Base-by-base conservation (phyloP, 1,139 yeast species). In the Tardiomyces blankii region DNA sequence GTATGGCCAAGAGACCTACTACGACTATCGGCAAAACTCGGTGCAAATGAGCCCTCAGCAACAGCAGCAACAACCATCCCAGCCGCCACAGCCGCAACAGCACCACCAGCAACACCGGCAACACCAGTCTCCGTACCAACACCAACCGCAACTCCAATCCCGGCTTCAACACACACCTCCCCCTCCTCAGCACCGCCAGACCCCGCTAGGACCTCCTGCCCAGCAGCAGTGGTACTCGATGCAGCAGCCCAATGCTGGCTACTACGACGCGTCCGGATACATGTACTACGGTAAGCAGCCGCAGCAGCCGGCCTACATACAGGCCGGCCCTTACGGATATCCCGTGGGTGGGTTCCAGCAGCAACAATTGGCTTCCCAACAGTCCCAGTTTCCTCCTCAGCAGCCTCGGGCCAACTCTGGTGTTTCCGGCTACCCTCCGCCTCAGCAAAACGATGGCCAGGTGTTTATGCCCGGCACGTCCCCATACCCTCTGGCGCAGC, bases 91-190 rank as follows among this genome's bases (percentile, higher is more conserved):
- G 14, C 44, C 28, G 27, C 44, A 38, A 25, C 43, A 35, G 18
- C 46, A 41, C 21, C 32, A 16, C 32, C 25, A 23, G 25, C 44
- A 41, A 18, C 39, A 23, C 12, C 46, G 27, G 16, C 39, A 35
- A 2, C 38, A 3, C 4, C 43, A 40, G 32, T 25, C 13, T 19
- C 30, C 38, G 12, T n/a, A 27, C 2, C 35, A 21, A 8, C 19
- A 19, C 19, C 39, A 41, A 13, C 35, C 18, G 2, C 28, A 25
- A 16, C 44, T 28, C 23, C 48, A 46, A 44, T 40, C 40, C 14
- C 38, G 33, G 46, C 38, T 41, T 4, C 35, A 13, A 9, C 35
- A 14, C 9, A 30, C 35, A 30, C 16, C 16, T 5, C 35, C 35
- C n/a, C 16, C 35, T 5, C 16, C 41, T 38, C 42, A 28, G 19